A percentile compares a stretch with the other conserved stretches of the same genome.
Conservation (phyloP, 495 filamentous ascomycete species). For the Talaromyces proteolyticus region DNA sequence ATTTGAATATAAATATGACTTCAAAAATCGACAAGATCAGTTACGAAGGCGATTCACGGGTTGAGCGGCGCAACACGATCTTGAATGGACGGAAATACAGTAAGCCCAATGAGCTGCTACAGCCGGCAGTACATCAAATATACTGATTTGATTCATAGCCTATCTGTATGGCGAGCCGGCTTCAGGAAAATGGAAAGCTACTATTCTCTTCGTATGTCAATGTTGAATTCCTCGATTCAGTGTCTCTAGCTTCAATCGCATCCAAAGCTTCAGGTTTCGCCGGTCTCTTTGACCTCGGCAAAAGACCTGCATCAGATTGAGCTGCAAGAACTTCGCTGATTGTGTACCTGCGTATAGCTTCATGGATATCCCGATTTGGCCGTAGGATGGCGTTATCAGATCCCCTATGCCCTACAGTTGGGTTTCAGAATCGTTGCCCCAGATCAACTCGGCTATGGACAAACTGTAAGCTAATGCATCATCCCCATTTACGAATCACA, state of each 20-base stretch:
- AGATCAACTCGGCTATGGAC: conserved; percentile 78
- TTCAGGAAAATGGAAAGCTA: conserved; percentile 45
- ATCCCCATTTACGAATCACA: no score
- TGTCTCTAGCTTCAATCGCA: neutral
- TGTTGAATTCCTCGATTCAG: neutral
- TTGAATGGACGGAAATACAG: conserved; percentile 62
- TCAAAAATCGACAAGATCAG: conserved; percentile 48
- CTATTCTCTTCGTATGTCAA: conserved; percentile 56
- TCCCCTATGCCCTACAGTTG: conserved; percentile 64
- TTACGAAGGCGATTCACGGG: conserved; percentile 53
- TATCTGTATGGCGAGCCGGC: conserved; percentile 62
- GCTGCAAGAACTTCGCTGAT: neutral
- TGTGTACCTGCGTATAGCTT: conserved; percentile 28
- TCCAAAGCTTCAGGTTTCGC: neutral
- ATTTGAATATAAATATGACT: conserved; percentile 28
- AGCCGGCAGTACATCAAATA: neutral
- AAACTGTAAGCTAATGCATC: conserved; percentile 44
- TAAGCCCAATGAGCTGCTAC: conserved; percentile 17
- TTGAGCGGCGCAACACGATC: conserved; percentile 52
- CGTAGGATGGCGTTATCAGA: conserved; percentile 76
- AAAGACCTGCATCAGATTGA: neutral
- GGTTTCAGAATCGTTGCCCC: conserved; percentile 70
- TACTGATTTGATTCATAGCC: conserved; percentile 23
- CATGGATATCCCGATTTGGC: conserved; percentile 66
- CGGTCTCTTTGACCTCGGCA: neutral